Base-by-base conservation (phyloP, 768 basidiomycete genomes). In the Tephrocybe sp. region DNA sequence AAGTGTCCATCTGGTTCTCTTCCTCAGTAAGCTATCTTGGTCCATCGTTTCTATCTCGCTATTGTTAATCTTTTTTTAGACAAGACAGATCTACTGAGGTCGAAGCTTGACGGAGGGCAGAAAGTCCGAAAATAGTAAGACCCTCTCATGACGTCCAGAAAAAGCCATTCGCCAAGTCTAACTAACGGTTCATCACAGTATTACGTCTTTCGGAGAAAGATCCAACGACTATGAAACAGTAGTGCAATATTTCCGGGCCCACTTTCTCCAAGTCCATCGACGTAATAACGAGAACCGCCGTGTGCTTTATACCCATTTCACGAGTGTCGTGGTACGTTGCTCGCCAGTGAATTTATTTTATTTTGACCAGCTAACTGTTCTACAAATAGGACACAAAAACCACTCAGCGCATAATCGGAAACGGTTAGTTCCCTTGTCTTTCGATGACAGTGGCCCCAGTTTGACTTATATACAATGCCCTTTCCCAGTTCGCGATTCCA, bases 231-330 rank as follows among this genome's bases (percentile, higher is more conserved):
- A 84, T 60, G 87, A 91, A 51, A 82, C 84, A 4, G 87, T 89
- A 17, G 82, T 89, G 38, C 83, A 87, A 61, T 92, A 92, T 68
- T 92, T 93, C 79, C 85, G 87, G 9, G 85, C 88, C 32, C 91
- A 92, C 60, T 93, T 93, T 70, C 70, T 89, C 53, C 89, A 92
- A 65, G 84, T 88, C 14, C 89, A 91, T 64, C 72, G 83, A 59
- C 78, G 79, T 56, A 92, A 89, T 52, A 89, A 91, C 57, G 84
- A 89, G 59, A 85, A 87, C 58, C 78, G 83, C 36, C 80, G 89
- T 45, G 86, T 87, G n/a, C 69, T 92, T 2, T 92, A 89, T 62
- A 85, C 83, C 3, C 90, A 90, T 64, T 74, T 90, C 61, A 92
- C 89, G 7, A 91, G 82, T 57, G 89, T 88, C 19, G 86, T 89